Base-by-base conservation (phyloP, 2,329 filamentous ascomycete genomes). In the Fusarium virguliforme region DNA sequence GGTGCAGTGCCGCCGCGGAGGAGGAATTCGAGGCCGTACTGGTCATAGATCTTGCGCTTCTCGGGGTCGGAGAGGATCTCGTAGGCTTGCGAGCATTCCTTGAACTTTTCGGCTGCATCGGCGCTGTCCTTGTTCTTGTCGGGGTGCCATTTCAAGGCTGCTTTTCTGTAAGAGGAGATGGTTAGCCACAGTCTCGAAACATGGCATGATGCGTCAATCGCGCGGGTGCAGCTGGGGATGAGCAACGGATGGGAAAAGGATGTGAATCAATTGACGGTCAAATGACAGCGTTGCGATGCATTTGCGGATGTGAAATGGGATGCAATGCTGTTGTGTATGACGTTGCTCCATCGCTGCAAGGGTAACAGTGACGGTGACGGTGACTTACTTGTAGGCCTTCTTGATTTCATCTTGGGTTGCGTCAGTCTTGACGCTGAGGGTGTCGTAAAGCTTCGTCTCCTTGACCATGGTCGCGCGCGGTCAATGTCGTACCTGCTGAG, bases 111-210 rank as follows among this genome's bases (percentile, higher is more conserved):
- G 67, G 90, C 86, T 8, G 95, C 94, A 58, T 90, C 84, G 32
- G 94, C 90, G 76, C 95, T 94, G 83, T 97, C 91, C 82, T 95
- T 95, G 87, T 98, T 99, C 87, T 98, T 99, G 86, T 99, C 96
- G 7, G 96, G 96, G 79, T 99, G 96, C 83, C 90, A 95, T 84
- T 95, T 97, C 80, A 98, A 83, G 60, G 95, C 95, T 62, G 91
- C 88, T 87, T 97, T 97, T 70, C 92, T 94, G 80, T 64, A 57
- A 41, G 66, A 32, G 35, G 62, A 54, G 34, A 50, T 77, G 71
- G 81, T 86, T 77, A 86, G 83, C 71, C 38, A 32, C 26, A 30
- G 51, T 62, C 58, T 37, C 55, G 35, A 50, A 35, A 56, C 15
- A 26, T 37, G 50, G 51, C 35, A 46, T 35, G 40, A 55, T 56